Evolutionary conservation across 805 yeast species (phyloP).

Genomic region (Lachancea meyersii): DNA sequence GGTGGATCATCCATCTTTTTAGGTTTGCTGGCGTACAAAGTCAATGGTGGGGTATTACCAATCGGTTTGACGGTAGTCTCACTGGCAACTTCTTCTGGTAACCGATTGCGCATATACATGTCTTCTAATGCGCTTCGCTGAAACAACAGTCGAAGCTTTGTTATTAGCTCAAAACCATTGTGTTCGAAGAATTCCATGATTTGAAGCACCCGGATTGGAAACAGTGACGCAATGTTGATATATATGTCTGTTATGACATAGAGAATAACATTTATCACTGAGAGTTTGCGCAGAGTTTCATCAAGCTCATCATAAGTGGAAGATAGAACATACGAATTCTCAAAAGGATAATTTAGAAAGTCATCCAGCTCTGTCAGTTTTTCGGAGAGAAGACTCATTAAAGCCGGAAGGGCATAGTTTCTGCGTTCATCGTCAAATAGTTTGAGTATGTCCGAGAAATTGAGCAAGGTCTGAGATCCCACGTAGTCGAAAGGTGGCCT

Average conservation of each 20-base stretch:
- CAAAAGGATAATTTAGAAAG: conserved; percentile 21
- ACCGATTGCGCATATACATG: conserved; percentile 39
- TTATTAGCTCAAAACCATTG: conserved; percentile 38
- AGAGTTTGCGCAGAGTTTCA: conserved; percentile 25
- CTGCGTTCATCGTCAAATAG: conserved; percentile 51
- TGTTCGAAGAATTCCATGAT: conserved; percentile 24
- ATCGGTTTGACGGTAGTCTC: conserved; percentile 40
- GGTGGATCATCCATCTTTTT: conserved; percentile 30
- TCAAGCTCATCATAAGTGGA: conserved; percentile 10
- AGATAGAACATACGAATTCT: conserved; percentile 21
- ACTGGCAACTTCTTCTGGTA: conserved; percentile 44
- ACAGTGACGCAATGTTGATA: conserved; percentile 46
- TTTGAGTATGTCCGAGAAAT: conserved; percentile 49
- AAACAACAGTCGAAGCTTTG: conserved; percentile 41
- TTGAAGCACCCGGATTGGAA: conserved; percentile 38
- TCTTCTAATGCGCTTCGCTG: conserved; percentile 55
- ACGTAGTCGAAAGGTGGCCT: conserved; percentile 59
- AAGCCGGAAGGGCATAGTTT: conserved; percentile 38
- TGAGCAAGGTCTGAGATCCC: conserved; percentile 47
- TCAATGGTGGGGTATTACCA: conserved; percentile 38
- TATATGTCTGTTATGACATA: conserved; percentile 51
- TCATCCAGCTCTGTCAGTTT: conserved; percentile 29
- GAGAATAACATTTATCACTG: conserved; percentile 38
- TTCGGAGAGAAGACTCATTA: conserved; percentile 32
- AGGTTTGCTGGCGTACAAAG: conserved; percentile 42